phyloP scores from a whole-genome alignment of 257 asterid species.

The Solanum raphanifolium region DNA sequence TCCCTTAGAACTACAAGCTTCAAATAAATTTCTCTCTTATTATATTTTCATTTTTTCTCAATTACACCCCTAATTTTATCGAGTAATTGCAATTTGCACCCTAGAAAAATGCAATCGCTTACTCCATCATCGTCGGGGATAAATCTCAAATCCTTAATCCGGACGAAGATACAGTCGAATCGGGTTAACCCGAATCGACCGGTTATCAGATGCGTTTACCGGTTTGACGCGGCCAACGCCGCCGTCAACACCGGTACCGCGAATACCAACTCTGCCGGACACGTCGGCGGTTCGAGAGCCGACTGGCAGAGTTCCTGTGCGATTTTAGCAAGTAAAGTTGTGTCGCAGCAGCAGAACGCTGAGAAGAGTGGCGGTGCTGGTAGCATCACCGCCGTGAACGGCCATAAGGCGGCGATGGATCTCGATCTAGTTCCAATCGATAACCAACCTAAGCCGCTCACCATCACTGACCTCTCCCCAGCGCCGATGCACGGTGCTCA shows the following conservation, averaged over 20 bases:
- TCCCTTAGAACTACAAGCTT: constrained; percentile 40
- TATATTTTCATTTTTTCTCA: not conserved
- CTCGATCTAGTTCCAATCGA: constrained; percentile 45
- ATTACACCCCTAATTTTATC: not conserved
- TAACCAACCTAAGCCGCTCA: constrained; percentile 41
- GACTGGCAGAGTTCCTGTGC: constrained; percentile 98
- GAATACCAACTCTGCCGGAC: constrained; percentile 13
- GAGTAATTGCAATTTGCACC: not conserved
- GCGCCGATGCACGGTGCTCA: constrained; percentile 77
- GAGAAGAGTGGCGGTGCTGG: constrained; percentile 45
- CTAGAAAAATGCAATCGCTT: constrained; percentile 11
- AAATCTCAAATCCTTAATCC: constrained; percentile 26
- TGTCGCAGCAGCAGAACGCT: constrained; percentile 60
- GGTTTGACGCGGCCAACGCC: constrained; percentile 30
- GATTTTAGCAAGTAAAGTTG: constrained; percentile 82
- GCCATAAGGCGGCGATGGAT: constrained; percentile 34
- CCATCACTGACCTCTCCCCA: constrained; percentile 64
- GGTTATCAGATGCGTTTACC: constrained; percentile 18
- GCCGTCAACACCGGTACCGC: not conserved
- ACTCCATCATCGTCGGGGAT: constrained; percentile 17
- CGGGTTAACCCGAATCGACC: constrained; percentile 12
- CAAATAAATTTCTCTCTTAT: not conserved
- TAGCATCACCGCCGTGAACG: constrained; percentile 53
- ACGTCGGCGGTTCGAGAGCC: constrained; percentile 38
- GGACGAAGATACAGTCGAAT: constrained; percentile 10